Percentiles rank a stretch among this genome's conserved stretches.
phyloP scores from a whole-genome alignment of 2,329 filamentous ascomycete genomes.

The Albophoma yamanashiensis region DNA sequence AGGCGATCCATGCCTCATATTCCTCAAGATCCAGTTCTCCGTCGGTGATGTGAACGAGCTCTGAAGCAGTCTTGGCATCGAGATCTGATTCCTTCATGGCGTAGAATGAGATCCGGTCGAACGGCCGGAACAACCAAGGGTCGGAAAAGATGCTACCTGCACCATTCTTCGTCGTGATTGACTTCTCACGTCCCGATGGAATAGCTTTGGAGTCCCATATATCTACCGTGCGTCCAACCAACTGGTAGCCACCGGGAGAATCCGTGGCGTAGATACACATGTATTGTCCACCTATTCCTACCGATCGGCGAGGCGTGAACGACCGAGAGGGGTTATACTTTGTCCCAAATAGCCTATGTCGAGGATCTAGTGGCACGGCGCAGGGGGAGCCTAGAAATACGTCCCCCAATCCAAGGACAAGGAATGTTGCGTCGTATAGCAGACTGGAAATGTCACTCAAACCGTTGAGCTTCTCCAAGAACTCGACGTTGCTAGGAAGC shows the following conservation, averaged over 20 bases:
- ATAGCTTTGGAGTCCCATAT: conserved; percentile 17
- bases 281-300: conserved; percentile 25
- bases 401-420: conserved; percentile 26
- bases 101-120: conserved; percentile 23
- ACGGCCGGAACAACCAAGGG: conserved; percentile 19
- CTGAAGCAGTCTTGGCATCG: conserved; percentile 8
- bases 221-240: conserved; percentile 22
- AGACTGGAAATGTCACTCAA: conserved; percentile 15
- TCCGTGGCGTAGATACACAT: conserved; percentile 28
- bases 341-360: conserved; percentile 22
- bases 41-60: conserved; percentile 15
- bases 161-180: not conserved
- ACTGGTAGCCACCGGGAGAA: conserved; percentile 25
- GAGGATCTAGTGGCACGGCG: conserved; percentile 22
- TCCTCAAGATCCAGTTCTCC: conserved; percentile 16
- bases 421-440: conserved; percentile 20
- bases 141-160: not conserved
- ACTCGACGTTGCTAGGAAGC: conserved; percentile 50
- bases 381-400: conserved; percentile 28
- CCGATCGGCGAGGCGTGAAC: conserved; percentile 22
- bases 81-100: conserved; percentile 16
- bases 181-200: not conserved
- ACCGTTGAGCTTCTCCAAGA: conserved; percentile 27
- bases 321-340: conserved; percentile 27
- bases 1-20: conserved; percentile 20